These are phyloP conservation scores for Parafenestella ontariensis DNA, from an alignment of 2,329 filamentous ascomycete species.

Conservation along the genomic window DNA sequence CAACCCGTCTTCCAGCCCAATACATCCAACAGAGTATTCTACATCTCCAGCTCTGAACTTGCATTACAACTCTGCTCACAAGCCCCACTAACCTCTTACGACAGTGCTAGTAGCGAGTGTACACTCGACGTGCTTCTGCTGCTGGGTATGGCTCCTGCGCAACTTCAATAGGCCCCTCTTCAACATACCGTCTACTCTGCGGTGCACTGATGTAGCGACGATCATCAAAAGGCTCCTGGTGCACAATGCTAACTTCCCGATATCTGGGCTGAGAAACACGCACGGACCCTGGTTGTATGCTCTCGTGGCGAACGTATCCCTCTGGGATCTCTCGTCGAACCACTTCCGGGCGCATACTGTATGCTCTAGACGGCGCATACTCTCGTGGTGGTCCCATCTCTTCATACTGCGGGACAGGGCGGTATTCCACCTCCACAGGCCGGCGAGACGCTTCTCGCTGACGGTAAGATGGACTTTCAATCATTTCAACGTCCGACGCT, in stretches of 20 bases:
- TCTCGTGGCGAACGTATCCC: conserved; percentile 48
- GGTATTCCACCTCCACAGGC: conserved; percentile 49
- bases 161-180: conserved; percentile 44
- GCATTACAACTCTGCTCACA: neutral
- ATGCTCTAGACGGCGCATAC: conserved; percentile 42
- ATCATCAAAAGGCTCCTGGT: conserved; percentile 42
- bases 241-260: conserved; percentile 52
- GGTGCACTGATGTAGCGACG: conserved; percentile 41
- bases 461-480: conserved; percentile 63
- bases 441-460: conserved; percentile 66
- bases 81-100: neutral
- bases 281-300: conserved; percentile 50
- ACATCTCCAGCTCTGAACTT: neutral
- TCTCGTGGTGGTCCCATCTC: conserved; percentile 48
- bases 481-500: conserved; percentile 64
- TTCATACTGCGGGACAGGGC: conserved; percentile 42
- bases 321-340: conserved; percentile 43
- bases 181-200: conserved; percentile 50
- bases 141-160: conserved; percentile 38
- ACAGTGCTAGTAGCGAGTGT: conserved; percentile 42
- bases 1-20: neutral
- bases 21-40: conserved; percentile 6
- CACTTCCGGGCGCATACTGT: conserved; percentile 50
- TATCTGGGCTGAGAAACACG: conserved; percentile 45
- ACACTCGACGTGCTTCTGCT: conserved; percentile 42